Evolutionary conservation across 179 eudicot genomes (phyloP).

Genomic region (Pouteria campechiana): DNA sequence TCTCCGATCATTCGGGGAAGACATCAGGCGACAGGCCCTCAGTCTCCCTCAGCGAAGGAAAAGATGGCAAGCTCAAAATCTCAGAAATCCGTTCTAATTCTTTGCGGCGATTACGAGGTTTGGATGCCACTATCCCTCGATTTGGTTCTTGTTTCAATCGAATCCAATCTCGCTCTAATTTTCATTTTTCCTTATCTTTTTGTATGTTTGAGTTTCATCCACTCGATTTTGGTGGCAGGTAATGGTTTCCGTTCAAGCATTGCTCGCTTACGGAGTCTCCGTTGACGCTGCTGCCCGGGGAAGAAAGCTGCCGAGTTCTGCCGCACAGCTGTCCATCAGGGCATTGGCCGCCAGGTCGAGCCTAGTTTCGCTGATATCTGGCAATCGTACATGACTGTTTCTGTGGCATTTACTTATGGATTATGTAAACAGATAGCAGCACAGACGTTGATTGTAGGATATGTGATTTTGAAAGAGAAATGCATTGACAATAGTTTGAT

Average conservation of each 20-base stretch:
- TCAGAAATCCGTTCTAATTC: conserved; percentile 48
- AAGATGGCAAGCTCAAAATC: conserved; percentile 26
- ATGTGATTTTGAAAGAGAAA: too few relatives aligned
- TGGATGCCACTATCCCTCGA: background rate
- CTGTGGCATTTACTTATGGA: too few relatives aligned
- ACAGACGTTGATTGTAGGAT: too few relatives aligned
- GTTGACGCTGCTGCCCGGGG: conserved; percentile 94
- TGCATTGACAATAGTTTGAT: too few relatives aligned
- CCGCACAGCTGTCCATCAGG: conserved; percentile 76
- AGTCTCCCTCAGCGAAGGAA: background rate
- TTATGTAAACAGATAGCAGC: too few relatives aligned
- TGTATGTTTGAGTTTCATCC: background rate
- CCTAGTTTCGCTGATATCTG: too few relatives aligned
- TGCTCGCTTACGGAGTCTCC: conserved; percentile 66
- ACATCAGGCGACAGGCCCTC: too few relatives aligned
- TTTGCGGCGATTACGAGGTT: conserved; percentile 95
- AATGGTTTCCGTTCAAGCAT: conserved; percentile 96
- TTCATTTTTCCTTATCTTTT: background rate
- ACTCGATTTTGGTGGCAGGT: conserved; percentile 23
- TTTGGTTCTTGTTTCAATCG: background rate
- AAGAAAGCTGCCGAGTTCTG: conserved; percentile 77
- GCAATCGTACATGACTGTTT: too few relatives aligned
- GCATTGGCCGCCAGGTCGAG: conserved; percentile 36
- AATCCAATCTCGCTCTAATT: background rate
- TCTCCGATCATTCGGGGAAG: too few relatives aligned